A percentile compares a stretch with the other conserved stretches of the same genome.
These are phyloP conservation scores for Colletotrichum karsti DNA, from an alignment of 2,329 filamentous ascomycete genomes.

Conservation along the genomic window DNA sequence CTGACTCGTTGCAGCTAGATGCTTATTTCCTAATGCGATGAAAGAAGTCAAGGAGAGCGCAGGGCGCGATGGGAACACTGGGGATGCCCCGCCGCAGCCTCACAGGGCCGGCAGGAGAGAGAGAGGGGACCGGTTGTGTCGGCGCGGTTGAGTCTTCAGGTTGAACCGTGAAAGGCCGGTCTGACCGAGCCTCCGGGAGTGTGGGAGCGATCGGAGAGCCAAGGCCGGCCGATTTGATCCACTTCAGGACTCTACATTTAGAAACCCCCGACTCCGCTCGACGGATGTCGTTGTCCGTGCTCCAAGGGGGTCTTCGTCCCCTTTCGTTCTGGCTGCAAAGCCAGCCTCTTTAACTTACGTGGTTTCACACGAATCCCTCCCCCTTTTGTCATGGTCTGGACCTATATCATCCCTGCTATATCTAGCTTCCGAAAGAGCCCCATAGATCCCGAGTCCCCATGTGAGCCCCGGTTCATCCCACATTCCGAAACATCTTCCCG, in stretches of 20 bases:
- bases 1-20: conserved; percentile 8
- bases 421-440: background rate
- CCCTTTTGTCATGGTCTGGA: background rate
- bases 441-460: background rate
- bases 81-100: background rate
- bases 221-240: background rate
- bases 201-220: background rate
- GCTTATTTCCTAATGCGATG: background rate
- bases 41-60: background rate
- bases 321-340: background rate
- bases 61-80: background rate
- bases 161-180: background rate
- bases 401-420: conserved; percentile 1
- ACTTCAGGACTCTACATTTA: background rate
- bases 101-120: background rate
- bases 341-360: conserved; percentile 11
- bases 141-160: background rate
- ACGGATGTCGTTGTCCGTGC: background rate
- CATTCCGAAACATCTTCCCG: conserved; percentile 8
- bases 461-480: conserved; percentile 1
- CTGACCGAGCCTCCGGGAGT: background rate
- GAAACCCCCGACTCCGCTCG: conserved; percentile 1
- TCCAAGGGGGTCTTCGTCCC: background rate
- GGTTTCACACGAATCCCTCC: background rate
- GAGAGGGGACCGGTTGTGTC: background rate